Base-by-base conservation (phyloP, 306 rosid genomes). In the Malus fusca region DNA sequence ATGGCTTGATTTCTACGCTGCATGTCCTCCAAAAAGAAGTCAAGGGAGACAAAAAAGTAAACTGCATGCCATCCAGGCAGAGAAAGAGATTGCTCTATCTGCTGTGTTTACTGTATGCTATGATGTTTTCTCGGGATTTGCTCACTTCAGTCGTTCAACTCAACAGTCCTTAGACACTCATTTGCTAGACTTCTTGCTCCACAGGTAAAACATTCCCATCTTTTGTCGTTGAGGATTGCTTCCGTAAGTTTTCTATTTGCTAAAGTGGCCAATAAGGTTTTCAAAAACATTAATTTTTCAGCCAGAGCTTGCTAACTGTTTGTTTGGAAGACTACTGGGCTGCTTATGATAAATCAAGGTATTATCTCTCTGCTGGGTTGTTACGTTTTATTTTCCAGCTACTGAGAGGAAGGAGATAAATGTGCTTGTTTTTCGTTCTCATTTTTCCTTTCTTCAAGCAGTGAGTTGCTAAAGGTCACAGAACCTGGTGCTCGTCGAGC, bases 241-340 rank as follows among this genome's bases (percentile, higher is more conserved):
- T 77, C 60, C 51, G 53, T 43, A 10, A 56, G 28, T 48, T 73
- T 73, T 68, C 11, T 53, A 6, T 79, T 42, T 75, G 35, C 66
- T 61, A 51, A 35, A 26, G 53, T 74, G 69, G 30, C 28, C 59
- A 33, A 78, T 78, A 56, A 62, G 69, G 46, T 77, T 59, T 42
- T 70, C 69, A 65, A 61, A 52, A 37, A 61, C 73, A 42, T 55
- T 80, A 51, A 43, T 83, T 82, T 73, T 67, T 33, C 72, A 88
- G 91, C 83, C 93, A 91, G 78, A 79, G 79, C 72, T 74, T 87
- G 89, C 81, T 91, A 37, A 83, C 88, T 56, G 69, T 56, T 72
- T 88, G 93, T 81, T 71, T 91, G 84, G 91, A 87, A 77, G 84
- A 88, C 79, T 87, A 85, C 80, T 79, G 93, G 89, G 91, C 91